These are phyloP conservation scores for Spongospora subterranea DNA, from an alignment of 208 protist genomes.

Conservation along the genomic window DNA sequence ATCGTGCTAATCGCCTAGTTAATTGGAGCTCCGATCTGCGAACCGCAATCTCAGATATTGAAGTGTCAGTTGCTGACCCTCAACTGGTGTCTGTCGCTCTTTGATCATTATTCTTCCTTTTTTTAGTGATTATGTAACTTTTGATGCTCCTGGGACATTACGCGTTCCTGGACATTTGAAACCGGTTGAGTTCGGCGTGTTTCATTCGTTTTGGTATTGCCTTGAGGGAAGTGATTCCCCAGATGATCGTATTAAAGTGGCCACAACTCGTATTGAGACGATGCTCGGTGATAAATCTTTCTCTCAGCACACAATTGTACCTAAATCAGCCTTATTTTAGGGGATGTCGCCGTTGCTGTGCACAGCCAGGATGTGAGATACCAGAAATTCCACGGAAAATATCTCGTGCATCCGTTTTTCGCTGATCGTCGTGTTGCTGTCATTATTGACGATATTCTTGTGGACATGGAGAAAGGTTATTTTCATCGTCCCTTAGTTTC, in stretches of 20 bases:
- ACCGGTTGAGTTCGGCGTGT: slow-evolving; percentile 49
- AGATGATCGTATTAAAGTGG: slow-evolving; percentile 64
- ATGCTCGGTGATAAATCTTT: slow-evolving; percentile 96
- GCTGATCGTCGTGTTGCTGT: slow-evolving; percentile 65
- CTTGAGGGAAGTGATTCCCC: slow-evolving; percentile 5
- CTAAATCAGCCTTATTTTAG: slow-evolving; percentile 3
- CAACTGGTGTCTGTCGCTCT: slow-evolving; percentile 62
- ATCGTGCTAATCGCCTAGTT: slow-evolving; percentile 94
- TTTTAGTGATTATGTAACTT: slow-evolving; percentile 62
- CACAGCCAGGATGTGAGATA: slow-evolving; percentile 97
- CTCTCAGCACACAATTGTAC: neutral
- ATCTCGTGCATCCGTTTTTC: slow-evolving; percentile 92
- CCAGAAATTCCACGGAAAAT: slow-evolving; percentile 88
- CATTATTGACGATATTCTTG: slow-evolving; percentile 56
- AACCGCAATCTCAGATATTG: slow-evolving; percentile 99
- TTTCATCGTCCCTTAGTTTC: neutral
- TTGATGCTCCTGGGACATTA: slow-evolving; percentile 59
- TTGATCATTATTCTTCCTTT: neutral
- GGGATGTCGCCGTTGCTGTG: slow-evolving; percentile 87
- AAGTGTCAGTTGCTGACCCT: slow-evolving; percentile 93
- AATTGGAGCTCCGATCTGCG: slow-evolving; percentile 98
- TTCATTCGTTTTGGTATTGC: slow-evolving; percentile 53
- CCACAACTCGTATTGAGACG: slow-evolving; percentile 97
- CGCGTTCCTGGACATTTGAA: slow-evolving; percentile 49
- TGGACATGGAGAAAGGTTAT: slow-evolving; percentile 48